Evolutionary conservation across 192 early-diverging fungal species (phyloP).

Genomic region (Entomortierella beljakovae): DNA sequence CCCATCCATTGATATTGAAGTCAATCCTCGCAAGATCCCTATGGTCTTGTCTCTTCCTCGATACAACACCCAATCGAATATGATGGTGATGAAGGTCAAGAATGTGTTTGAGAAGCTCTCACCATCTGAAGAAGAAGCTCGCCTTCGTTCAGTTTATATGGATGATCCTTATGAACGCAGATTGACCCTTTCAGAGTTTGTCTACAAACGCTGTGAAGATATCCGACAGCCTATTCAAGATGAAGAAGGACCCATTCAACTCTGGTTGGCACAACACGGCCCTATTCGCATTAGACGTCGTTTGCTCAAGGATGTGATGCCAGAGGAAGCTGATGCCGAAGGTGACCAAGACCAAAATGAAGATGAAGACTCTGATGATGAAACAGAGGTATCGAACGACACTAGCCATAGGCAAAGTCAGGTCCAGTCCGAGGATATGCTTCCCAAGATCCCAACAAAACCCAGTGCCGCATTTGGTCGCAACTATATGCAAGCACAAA

Average conservation of each 20-base stretch:
- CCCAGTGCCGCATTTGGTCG: background rate
- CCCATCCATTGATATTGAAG: constrained; percentile 38
- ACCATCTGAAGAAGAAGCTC: constrained; percentile 25
- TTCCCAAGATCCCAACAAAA: constrained; percentile 44
- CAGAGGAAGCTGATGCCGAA: background rate
- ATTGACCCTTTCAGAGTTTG: constrained; percentile 43
- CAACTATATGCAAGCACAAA: background rate
- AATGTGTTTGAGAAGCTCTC: constrained; percentile 50
- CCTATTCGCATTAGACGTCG: constrained; percentile 46
- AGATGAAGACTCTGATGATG: background rate
- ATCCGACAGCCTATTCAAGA: constrained; percentile 47
- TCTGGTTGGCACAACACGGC: constrained; percentile 53
- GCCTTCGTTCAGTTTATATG: constrained; percentile 19
- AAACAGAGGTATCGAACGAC: background rate
- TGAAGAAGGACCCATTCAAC: constrained; percentile 45
- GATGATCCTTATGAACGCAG: constrained; percentile 46
- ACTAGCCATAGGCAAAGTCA: no score
- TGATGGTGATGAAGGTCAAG: constrained; percentile 51
- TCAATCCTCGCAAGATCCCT: constrained; percentile 49
- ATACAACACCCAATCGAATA: constrained; percentile 40
- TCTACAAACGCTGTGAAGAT: constrained; percentile 53
- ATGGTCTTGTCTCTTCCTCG: constrained; percentile 27
- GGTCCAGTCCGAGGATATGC: constrained; percentile 33
- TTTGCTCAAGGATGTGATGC: background rate
- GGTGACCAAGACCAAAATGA: background rate